These are phyloP conservation scores for Gonium pectorale DNA, from an alignment of 139 green algal species.

Conservation along the genomic window DNA sequence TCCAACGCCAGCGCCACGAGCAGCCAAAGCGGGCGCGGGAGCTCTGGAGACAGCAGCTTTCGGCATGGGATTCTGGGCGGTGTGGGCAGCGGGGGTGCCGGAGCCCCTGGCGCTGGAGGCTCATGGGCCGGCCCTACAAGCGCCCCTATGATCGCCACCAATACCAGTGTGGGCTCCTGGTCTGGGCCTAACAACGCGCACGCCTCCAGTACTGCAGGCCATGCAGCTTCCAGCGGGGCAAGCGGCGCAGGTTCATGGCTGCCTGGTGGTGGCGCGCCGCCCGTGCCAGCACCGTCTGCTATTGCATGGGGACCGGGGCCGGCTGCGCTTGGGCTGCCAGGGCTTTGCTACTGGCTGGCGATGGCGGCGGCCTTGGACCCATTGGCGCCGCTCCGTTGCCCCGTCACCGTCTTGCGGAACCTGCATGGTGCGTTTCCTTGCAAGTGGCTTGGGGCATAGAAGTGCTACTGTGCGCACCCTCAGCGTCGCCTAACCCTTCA, in stretches of 20 bases:
- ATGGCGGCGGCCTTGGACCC: not conserved
- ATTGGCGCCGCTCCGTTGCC: slow-evolving; percentile 26
- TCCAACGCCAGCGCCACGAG: slow-evolving; percentile 10
- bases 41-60: slow-evolving; percentile 3
- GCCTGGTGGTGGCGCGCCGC: too few relatives aligned
- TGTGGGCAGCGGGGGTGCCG: too few relatives aligned
- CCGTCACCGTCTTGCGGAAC: not conserved
- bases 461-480: too few relatives aligned
- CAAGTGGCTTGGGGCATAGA: too few relatives aligned
- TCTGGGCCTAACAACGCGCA: not conserved
- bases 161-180: not conserved
- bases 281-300: not conserved
- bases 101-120: too few relatives aligned
- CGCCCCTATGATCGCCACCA: too few relatives aligned
- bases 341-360: slow-evolving; percentile 34
- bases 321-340: slow-evolving; percentile 28
- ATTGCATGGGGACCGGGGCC: slow-evolving; percentile 6
- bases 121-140: too few relatives aligned
- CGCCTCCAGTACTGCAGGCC: too few relatives aligned
- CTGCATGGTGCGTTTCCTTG: not conserved
- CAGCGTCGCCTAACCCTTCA: too few relatives aligned
- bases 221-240: too few relatives aligned
- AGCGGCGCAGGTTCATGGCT: not conserved
- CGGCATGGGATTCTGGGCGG: too few relatives aligned
- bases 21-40: not conserved